Evolutionary conservation across 768 basidiomycete species (phyloP).

Genomic region (Dictyophora rubrovolvata): DNA sequence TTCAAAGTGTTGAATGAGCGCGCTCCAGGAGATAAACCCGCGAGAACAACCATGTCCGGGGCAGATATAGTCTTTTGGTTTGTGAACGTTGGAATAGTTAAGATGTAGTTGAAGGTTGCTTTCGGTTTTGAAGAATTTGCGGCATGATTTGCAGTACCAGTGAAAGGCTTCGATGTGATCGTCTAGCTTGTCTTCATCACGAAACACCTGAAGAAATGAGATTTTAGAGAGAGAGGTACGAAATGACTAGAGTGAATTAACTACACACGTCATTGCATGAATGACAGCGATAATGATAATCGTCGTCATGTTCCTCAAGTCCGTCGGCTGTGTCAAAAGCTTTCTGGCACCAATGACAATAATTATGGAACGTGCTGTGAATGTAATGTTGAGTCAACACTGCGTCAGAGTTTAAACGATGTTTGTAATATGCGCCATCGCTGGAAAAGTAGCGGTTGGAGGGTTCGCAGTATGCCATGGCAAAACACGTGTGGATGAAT

Average conservation of each 20-base stretch:
- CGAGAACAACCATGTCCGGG: constrained; percentile 33
- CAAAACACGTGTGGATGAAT: too few species aligned
- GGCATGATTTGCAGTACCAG: constrained; percentile 37
- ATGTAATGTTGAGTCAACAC: constrained; percentile 42
- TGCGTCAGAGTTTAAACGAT: constrained; percentile 22
- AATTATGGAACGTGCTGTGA: constrained; percentile 38
- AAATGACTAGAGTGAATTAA: background rate
- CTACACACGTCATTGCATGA: background rate
- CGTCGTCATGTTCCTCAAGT: constrained; percentile 17
- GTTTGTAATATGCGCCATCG: constrained; percentile 24
- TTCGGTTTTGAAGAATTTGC: constrained; percentile 31
- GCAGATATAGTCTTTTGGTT: constrained; percentile 29
- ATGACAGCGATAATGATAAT: constrained; percentile 18
- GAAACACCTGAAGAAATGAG: background rate
- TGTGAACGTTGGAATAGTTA: constrained; percentile 43
- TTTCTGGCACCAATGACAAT: constrained; percentile 40
- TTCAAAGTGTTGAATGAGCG: constrained; percentile 56
- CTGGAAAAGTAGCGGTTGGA: constrained; percentile 30
- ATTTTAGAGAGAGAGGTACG: background rate
- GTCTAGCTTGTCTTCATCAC: constrained; percentile 21
- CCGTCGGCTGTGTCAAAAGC: constrained; percentile 25
- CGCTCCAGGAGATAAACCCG: constrained; percentile 41
- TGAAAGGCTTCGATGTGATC: constrained; percentile 30
- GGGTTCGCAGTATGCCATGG: constrained; percentile 27
- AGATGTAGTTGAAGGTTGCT: constrained; percentile 38